These are phyloP conservation scores for Nephelium lappaceum DNA, from an alignment of 345 rosid genomes.

Conservation along the genomic window DNA sequence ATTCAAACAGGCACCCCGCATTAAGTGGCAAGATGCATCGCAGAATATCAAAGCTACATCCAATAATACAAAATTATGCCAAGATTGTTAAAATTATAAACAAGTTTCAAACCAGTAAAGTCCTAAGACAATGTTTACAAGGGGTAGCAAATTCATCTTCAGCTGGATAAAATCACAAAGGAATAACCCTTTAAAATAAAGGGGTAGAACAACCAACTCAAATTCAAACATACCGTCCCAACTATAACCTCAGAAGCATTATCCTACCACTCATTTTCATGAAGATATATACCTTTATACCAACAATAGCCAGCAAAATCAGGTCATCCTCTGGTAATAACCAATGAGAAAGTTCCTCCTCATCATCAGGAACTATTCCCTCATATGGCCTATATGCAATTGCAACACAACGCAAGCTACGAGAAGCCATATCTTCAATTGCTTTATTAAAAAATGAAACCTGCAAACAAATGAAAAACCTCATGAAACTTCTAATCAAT, in stretches of 20 bases:
- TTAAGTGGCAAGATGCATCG: not conserved
- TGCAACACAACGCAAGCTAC: conserved; percentile 93
- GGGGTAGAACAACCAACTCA: not conserved
- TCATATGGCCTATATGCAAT: conserved; percentile 78
- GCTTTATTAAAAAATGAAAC: conserved; percentile 51
- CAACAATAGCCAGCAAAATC: conserved; percentile 84
- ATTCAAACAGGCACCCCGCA: not conserved
- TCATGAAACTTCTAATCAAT: not conserved
- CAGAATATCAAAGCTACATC: not conserved
- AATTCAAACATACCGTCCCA: not conserved
- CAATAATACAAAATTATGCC: not conserved
- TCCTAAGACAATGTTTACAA: not conserved
- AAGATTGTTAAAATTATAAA: not conserved
- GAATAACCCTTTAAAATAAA: not conserved
- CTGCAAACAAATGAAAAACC: conserved; percentile 40
- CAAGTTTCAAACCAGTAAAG: not conserved
- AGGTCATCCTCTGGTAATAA: conserved; percentile 85
- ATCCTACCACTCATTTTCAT: not conserved
- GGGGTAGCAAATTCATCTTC: not conserved
- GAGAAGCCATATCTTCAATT: conserved; percentile 78
- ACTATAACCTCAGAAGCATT: not conserved
- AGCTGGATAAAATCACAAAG: not conserved
- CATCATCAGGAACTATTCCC: conserved; percentile 71
- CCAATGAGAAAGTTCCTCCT: conserved; percentile 69
- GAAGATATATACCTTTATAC: conserved; percentile 65